phyloP scores from a whole-genome alignment of 495 filamentous ascomycete genomes.

The Cercophora scortea region DNA sequence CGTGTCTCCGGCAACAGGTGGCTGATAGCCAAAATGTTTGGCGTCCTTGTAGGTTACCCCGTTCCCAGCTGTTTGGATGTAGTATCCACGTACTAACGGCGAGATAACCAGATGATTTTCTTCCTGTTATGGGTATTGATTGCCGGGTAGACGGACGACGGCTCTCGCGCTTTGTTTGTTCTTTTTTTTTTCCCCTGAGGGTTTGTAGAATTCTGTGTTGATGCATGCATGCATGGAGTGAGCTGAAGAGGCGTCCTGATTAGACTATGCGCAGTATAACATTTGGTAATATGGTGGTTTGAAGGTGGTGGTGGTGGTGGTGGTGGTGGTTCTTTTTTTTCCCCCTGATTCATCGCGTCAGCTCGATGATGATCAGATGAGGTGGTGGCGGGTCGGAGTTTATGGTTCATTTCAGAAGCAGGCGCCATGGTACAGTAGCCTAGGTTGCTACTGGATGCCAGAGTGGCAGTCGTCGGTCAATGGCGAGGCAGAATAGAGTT shows the following conservation, averaged over 20 bases:
- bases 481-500: no score
- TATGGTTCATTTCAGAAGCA: not conserved
- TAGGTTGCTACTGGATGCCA: no score
- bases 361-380: not conserved
- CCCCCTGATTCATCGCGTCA: not conserved
- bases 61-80: constrained; percentile 8
- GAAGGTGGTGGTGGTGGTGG: no score
- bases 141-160: constrained; percentile 20
- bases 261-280: not conserved
- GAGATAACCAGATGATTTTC: constrained; percentile 17
- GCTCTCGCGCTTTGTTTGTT: not conserved
- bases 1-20: constrained; percentile 90
- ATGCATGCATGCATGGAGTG: constrained; percentile 3
- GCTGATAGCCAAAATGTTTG: constrained; percentile 99
- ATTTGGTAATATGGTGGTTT: not conserved
- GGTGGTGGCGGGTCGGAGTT: not conserved
- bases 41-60: constrained; percentile 58
- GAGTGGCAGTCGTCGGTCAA: no score
- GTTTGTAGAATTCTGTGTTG: constrained; percentile 5
- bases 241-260: constrained; percentile 8
- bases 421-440: no score
- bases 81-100: not conserved
- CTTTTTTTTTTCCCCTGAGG: not conserved
- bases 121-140: constrained; percentile 32
- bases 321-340: not conserved